Evolutionary conservation across 2,329 filamentous ascomycete genomes (phyloP).

Genomic region (Cytospora piceicola): DNA sequence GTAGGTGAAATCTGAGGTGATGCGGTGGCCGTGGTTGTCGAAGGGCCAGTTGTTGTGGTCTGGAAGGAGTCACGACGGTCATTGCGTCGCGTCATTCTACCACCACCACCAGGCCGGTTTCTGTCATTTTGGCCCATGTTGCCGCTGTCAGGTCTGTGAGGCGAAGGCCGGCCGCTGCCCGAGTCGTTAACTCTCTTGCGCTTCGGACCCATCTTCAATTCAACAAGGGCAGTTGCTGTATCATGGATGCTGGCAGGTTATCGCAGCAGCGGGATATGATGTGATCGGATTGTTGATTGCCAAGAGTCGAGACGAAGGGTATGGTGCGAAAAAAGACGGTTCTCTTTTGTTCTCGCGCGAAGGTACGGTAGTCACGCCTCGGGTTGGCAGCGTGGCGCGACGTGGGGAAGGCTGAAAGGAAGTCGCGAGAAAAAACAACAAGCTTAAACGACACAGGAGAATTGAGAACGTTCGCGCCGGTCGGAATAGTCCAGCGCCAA

Average conservation of each 20-base stretch:
- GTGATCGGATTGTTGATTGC: not conserved
- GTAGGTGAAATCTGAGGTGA: slow-evolving; percentile 39
- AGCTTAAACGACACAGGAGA: slow-evolving; percentile 28
- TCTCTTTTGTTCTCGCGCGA: slow-evolving; percentile 23
- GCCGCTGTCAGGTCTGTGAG: slow-evolving; percentile 64
- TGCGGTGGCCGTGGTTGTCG: slow-evolving; percentile 14
- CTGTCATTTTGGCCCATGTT: slow-evolving; percentile 61
- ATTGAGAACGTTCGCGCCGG: slow-evolving; percentile 29
- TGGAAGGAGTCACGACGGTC: slow-evolving; percentile 59
- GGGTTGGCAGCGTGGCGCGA: slow-evolving; percentile 3
- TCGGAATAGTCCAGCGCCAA: slow-evolving; percentile 15
- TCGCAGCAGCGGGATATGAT: not conserved
- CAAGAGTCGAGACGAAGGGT: slow-evolving; percentile 5
- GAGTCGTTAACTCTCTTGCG: slow-evolving; percentile 59
- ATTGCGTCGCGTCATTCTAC: slow-evolving; percentile 50
- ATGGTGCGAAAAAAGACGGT: slow-evolving; percentile 7
- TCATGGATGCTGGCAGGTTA: slow-evolving; percentile 20
- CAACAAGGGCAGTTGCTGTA: slow-evolving; percentile 19
- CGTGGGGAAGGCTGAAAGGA: slow-evolving; percentile 2
- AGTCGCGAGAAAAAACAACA: not conserved
- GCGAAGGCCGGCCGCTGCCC: slow-evolving; percentile 58
- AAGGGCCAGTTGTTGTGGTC: slow-evolving; percentile 31
- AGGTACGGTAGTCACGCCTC: slow-evolving; percentile 19
- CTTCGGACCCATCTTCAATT: slow-evolving; percentile 58
- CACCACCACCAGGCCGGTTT: slow-evolving; percentile 51